Evolutionary conservation across 192 early-diverging fungal species (phyloP).

Genomic region (Podila verticillata): DNA sequence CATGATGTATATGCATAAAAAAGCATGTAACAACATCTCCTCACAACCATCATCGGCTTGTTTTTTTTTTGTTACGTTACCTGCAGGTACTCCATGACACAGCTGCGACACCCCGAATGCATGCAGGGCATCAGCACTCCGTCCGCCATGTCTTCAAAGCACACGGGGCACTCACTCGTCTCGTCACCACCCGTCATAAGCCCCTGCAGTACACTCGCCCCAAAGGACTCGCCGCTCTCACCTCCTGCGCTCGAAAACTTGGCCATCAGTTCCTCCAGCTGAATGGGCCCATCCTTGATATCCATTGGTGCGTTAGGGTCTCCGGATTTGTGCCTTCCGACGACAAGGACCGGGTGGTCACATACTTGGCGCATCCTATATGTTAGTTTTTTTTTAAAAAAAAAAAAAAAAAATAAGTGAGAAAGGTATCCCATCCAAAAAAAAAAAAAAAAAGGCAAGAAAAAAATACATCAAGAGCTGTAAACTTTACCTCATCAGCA

Average conservation of each 20-base stretch:
- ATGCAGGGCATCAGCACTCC: conserved; percentile 65
- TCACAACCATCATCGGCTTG: no score
- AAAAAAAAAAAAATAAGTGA: neutral
- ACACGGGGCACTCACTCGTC: conserved; percentile 62
- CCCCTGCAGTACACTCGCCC: conserved; percentile 52
- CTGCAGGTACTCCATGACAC: conserved; percentile 63
- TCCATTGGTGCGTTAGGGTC: conserved; percentile 11
- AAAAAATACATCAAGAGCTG: no score
- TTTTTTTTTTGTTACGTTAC: conserved; percentile 32
- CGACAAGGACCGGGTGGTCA: conserved; percentile 69
- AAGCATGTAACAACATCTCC: no score
- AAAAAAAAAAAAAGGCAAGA: neutral
- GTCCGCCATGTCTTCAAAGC: conserved; percentile 60
- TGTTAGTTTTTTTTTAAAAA: neutral
- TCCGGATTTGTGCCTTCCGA: conserved; percentile 30
- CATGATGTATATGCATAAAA: no score
- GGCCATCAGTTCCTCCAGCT: conserved; percentile 55
- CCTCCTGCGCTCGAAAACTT: conserved; percentile 33
- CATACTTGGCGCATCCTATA: conserved; percentile 73
- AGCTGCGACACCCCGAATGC: conserved; percentile 63
- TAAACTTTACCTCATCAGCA: conserved; percentile 57
- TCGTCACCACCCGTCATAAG: conserved; percentile 39
- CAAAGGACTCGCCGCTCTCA: conserved; percentile 31
- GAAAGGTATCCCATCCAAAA: no score
- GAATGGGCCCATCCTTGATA: conserved; percentile 45